phyloP scores from a whole-genome alignment of 345 rosid genomes.

The Isatis tinctoria region DNA sequence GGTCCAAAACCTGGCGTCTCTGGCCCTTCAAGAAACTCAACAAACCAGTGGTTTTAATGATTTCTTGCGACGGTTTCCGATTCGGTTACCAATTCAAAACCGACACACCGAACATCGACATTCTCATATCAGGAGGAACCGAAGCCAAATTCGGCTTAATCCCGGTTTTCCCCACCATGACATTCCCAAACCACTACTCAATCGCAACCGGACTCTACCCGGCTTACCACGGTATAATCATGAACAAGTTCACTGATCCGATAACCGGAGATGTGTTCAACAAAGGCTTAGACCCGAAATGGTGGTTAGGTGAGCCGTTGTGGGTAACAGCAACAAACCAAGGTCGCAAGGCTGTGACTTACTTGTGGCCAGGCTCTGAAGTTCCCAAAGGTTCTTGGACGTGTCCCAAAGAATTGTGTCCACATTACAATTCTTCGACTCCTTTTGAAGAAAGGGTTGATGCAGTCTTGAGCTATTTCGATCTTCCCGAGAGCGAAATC shows the following conservation, averaged over 20 bases:
- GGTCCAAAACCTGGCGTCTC: conserved; percentile 20
- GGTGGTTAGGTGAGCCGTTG: conserved; percentile 95
- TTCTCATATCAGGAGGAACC: conserved; percentile 69
- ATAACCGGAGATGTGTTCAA: conserved; percentile 45
- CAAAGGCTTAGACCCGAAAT: conserved; percentile 69
- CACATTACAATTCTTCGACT: conserved; percentile 48
- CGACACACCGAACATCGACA: conserved; percentile 66
- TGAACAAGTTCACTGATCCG: conserved; percentile 66
- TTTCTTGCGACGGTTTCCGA: conserved; percentile 86
- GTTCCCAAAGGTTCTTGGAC: conserved; percentile 79
- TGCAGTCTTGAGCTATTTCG: conserved; percentile 59
- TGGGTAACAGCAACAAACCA: conserved; percentile 89
- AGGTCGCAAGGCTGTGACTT: conserved; percentile 65
- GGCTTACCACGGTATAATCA: conserved; percentile 72
- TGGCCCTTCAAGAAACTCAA: conserved; percentile 68
- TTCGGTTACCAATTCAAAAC: conserved; percentile 93
- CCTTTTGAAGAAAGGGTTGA: conserved; percentile 75
- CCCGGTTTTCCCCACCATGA: conserved; percentile 83
- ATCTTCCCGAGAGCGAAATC: conserved; percentile 53
- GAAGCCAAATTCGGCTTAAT: conserved; percentile 84
- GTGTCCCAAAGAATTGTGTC: conserved; percentile 57
- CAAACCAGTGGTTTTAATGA: conserved; percentile 53
- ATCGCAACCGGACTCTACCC: conserved; percentile 96
- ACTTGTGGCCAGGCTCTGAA: conserved; percentile 94
- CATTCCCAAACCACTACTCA: conserved; percentile 89